phyloP scores from a whole-genome alignment of 441 rosid genomes.

The Corymbia citriodora region DNA sequence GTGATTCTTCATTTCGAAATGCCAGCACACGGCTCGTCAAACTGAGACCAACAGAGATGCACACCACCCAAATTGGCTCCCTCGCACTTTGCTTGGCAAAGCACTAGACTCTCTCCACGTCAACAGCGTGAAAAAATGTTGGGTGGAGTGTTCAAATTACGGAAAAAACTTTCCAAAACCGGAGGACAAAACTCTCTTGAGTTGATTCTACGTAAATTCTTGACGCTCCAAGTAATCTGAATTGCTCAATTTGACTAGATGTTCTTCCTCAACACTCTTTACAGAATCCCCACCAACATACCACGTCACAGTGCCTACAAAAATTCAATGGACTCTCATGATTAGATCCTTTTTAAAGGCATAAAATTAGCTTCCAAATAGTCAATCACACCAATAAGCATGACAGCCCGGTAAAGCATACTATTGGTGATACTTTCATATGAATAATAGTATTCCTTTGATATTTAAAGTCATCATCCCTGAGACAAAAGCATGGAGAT shows the following conservation, averaged over 20 bases:
- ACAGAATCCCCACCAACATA: conserved; percentile 45
- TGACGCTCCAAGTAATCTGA: conserved; percentile 34
- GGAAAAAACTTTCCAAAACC: neutral
- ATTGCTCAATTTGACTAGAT: conserved; percentile 35
- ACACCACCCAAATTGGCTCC: neutral
- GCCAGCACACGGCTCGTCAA: neutral
- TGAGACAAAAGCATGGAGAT: neutral
- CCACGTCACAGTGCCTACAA: conserved; percentile 64
- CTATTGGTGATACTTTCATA: neutral
- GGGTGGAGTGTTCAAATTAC: neutral
- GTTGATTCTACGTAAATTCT: neutral
- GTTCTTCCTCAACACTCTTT: conserved; percentile 52
- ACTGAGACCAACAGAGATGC: neutral
- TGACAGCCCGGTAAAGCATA: neutral
- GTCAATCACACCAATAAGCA: neutral
- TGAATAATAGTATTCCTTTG: neutral
- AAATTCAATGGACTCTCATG: neutral
- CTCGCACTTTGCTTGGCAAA: neutral
- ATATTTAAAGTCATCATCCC: neutral
- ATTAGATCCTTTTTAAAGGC: neutral
- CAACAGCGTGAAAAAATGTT: neutral
- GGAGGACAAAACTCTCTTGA: neutral
- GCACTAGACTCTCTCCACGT: neutral
- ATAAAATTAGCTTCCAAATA: neutral
- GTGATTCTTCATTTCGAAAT: neutral